Evolutionary conservation across 2,329 filamentous ascomycete species (phyloP).

Genomic region (Xylaria sp.): DNA sequence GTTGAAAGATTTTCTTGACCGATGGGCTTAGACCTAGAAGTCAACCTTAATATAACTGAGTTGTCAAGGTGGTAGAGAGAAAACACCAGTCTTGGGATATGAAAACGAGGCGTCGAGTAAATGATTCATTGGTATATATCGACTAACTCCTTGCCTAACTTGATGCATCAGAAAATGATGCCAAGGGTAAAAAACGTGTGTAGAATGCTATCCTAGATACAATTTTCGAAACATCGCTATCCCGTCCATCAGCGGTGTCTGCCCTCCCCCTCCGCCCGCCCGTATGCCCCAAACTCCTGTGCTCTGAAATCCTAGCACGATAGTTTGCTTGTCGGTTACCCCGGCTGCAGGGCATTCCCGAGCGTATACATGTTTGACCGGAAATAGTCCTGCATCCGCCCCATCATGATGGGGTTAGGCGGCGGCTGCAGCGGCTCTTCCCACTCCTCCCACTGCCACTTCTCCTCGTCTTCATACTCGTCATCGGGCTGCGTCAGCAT

Average conservation of each 20-base stretch:
- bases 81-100: too few relatives aligned
- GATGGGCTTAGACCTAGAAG: too few relatives aligned
- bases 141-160: background rate
- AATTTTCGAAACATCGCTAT: background rate
- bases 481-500: conserved; percentile 29
- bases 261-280: too few relatives aligned
- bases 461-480: conserved; percentile 1
- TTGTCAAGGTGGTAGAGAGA: too few relatives aligned
- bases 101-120: too few relatives aligned
- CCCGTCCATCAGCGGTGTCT: background rate
- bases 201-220: background rate
- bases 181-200: background rate
- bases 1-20: too few relatives aligned
- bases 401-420: conserved; percentile 35
- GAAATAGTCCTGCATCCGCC: conserved; percentile 39
- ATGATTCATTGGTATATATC: too few relatives aligned
- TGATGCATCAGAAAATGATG: background rate
- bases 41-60: too few relatives aligned
- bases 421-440: conserved; percentile 9
- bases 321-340: conserved; percentile 3
- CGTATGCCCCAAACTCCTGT: background rate
- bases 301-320: background rate
- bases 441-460: conserved; percentile 3
- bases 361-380: conserved; percentile 32
- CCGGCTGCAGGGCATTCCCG: conserved; percentile 30